Base-by-base conservation (phyloP, 2,329 filamentous ascomycete genomes). In the Aspergillus chevalieri region DNA sequence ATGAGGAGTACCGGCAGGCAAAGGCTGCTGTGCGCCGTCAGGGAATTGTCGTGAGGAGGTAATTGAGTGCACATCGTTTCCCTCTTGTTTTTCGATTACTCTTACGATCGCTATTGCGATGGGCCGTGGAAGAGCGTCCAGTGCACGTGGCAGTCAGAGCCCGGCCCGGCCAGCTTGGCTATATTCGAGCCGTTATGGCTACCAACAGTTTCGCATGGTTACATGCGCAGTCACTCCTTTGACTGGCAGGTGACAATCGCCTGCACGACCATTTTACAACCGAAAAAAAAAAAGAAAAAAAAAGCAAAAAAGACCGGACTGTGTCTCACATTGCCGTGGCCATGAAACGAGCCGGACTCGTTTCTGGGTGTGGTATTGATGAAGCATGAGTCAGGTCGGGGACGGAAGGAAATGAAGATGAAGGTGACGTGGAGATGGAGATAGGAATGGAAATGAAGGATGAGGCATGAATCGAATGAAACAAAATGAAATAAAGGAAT, bases 31-130 rank as follows among this genome's bases (percentile, higher is more conserved):
- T 63, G 30, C 61, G 65, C 42, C 65, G 67, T 46, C 65, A 70
- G 56, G 64, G 68, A 36, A 70, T 71, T 48, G 65, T 70, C 50
- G 67, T 70, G 42, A 65, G 68, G 48, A 62, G 68, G 44, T 71
- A 68, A 58, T 59, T 48, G 21, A 22, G n/a, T 28, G 21, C 17
- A 21, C 15, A n/a, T 10, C 26, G 8, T 44, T 44, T 22, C 34
- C 10, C 10, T 30, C 34, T 36, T 47, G 24, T 41, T 33, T 28
- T 14, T 38, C 34, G 3, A 15, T 28, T 22, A 12, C 8, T 15
- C 4, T 43, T 24, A 42, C 39, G 21, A 21, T 14, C 3, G 7
- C 12, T 41, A 33, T 22, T 22, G 21, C 21, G 21, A 8, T 4
- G 4, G 26, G 26, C 26, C 26, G 26, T 28, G 26, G 26, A 28